A percentile compares a stretch with the other conserved stretches of the same genome.
phyloP scores from a whole-genome alignment of 441 rosid species.

The Codiaeum variegatum region DNA sequence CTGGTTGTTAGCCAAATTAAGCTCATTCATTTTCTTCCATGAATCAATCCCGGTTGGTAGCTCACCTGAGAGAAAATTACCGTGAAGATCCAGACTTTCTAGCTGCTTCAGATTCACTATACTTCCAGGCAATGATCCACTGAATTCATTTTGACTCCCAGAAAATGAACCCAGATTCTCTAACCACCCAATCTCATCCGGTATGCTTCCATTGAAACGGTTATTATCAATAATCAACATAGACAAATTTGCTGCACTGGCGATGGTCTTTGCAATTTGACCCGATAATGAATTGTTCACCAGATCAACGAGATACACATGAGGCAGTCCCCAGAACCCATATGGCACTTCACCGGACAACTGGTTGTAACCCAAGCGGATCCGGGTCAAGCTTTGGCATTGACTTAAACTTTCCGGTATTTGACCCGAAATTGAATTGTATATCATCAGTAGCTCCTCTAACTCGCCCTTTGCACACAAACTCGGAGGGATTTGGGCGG shows the following conservation, averaged over 20 bases:
- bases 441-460: conserved; percentile 64
- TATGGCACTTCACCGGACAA: conserved; percentile 75
- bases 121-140: conserved; percentile 61
- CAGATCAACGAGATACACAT: conserved; percentile 66
- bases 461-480: conserved; percentile 62
- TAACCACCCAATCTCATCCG: conserved; percentile 66
- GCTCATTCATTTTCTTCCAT: conserved; percentile 79
- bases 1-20: conserved; percentile 58
- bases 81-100: conserved; percentile 69
- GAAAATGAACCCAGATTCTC: conserved; percentile 50
- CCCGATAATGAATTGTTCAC: conserved; percentile 66
- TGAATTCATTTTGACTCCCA: conserved; percentile 56
- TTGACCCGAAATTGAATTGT: conserved; percentile 65
- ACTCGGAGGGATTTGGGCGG: conserved; percentile 57
- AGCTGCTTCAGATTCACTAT: conserved; percentile 50
- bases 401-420: conserved; percentile 54
- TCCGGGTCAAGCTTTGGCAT: conserved; percentile 61
- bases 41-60: conserved; percentile 53
- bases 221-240: conserved; percentile 55
- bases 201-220: conserved; percentile 58
- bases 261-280: conserved; percentile 46
- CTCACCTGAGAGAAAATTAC: conserved; percentile 63
- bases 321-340: conserved; percentile 87
- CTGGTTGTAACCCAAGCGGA: conserved; percentile 61
- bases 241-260: conserved; percentile 63